Percentiles rank a stretch among this genome's conserved stretches.
Conservation (phyloP, 495 filamentous ascomycete species). For the Neurospora intermedia region DNA sequence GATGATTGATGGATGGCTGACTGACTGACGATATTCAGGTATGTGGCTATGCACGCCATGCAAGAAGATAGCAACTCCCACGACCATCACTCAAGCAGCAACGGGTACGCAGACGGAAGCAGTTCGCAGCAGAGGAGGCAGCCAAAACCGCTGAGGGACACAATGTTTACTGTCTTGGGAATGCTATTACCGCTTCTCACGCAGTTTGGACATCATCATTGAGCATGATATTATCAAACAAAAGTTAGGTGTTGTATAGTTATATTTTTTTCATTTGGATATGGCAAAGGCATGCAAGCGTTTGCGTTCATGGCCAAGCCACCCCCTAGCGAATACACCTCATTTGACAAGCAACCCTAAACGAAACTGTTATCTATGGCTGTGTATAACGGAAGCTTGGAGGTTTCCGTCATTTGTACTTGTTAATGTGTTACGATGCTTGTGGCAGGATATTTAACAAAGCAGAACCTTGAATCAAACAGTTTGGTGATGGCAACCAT, state of each 20-base stretch:
- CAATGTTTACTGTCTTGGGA: conserved; percentile 68
- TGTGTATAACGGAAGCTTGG: neutral
- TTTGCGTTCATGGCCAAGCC: neutral
- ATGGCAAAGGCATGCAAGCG: neutral
- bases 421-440: neutral
- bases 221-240: conserved; percentile 7
- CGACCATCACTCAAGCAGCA: conserved; percentile 42
- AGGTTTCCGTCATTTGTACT: neutral
- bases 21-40: conserved; percentile 42
- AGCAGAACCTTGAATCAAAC: neutral
- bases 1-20: neutral
- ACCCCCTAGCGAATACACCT: neutral
- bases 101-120: conserved; percentile 56
- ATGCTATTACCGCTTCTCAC: conserved; percentile 86
- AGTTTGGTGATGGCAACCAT: neutral
- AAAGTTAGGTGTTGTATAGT: neutral
- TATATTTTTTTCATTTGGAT: neutral
- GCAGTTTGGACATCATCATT: conserved; percentile 84
- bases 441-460: neutral
- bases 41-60: conserved; percentile 98
- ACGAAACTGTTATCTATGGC: neutral
- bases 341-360: neutral
- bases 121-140: conserved; percentile 37
- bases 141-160: conserved; percentile 46
- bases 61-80: conserved; percentile 57